Conservation (phyloP, 805 yeast species). For the Ogataea allantospora region DNA sequence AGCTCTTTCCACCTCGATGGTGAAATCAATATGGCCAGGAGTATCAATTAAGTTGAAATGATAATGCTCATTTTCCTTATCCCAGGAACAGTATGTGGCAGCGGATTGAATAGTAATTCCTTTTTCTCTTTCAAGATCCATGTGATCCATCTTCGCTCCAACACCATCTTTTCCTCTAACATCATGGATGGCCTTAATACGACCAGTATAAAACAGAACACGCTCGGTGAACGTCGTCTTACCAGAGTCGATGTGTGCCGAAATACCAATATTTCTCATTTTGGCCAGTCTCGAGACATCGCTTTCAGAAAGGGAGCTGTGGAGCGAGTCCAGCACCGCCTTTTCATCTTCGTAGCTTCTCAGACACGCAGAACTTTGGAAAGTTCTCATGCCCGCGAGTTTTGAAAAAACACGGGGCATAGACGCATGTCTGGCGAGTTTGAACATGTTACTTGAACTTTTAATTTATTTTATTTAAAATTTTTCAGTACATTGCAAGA, state of each 20-base stretch:
- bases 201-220: conserved; percentile 92
- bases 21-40: conserved; percentile 98
- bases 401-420: conserved; percentile 2
- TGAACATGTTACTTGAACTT: conserved; percentile 1
- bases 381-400: conserved; percentile 22
- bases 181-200: conserved; percentile 95
- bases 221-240: conserved; percentile 98
- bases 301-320: conserved; percentile 43
- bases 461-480: not conserved
- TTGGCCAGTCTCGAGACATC: conserved; percentile 52
- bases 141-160: conserved; percentile 99
- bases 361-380: conserved; percentile 32
- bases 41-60: conserved; percentile 96
- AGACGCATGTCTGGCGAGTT: conserved; percentile 9
- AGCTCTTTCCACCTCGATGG: conserved; percentile 99
- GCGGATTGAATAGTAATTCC: conserved; percentile 99
- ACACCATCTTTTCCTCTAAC: conserved; percentile 96
- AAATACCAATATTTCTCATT: conserved; percentile 93
- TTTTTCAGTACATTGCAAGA: conserved; percentile 2
- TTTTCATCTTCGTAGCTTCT: conserved; percentile 71
- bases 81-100: conserved; percentile 98
- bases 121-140: conserved; percentile 97
- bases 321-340: conserved; percentile 59
- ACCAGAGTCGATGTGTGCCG: conserved; percentile 98
- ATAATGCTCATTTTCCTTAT: conserved; percentile 61